Conservation (phyloP, 106 monocot species). For the Dendrobium huoshanense region DNA sequence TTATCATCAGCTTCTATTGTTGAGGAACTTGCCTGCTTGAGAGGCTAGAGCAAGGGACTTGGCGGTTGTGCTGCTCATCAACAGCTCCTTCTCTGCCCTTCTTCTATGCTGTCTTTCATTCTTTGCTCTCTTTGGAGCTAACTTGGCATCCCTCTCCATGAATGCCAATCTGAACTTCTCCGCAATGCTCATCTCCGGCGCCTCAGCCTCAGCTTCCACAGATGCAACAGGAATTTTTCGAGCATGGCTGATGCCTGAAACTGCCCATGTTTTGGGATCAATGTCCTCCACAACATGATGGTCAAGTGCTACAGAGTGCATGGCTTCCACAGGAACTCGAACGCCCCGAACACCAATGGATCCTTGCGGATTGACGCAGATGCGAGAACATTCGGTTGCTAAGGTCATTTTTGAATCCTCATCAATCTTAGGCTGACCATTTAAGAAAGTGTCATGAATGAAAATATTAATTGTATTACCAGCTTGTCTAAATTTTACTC, state of each 20-base stretch:
- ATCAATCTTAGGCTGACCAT: slow-evolving; percentile 73
- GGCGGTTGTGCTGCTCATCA: slow-evolving; percentile 48
- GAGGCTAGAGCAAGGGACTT: slow-evolving; percentile 76
- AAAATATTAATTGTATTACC: background rate
- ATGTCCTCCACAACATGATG: slow-evolving; percentile 52
- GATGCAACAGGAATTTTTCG: background rate
- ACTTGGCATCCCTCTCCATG: slow-evolving; percentile 65
- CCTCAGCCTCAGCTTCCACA: background rate
- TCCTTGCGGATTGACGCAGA: slow-evolving; percentile 63
- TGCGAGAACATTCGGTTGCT: slow-evolving; percentile 69
- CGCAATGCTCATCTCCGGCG: slow-evolving; percentile 43
- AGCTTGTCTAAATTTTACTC: no score
- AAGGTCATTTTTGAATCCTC: slow-evolving; percentile 49
- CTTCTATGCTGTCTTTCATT: slow-evolving; percentile 67
- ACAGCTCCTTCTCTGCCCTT: slow-evolving; percentile 58
- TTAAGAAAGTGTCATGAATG: background rate
- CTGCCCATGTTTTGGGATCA: slow-evolving; percentile 71
- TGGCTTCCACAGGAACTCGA: slow-evolving; percentile 55
- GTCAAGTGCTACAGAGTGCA: slow-evolving; percentile 47
- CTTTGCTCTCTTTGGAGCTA: slow-evolving; percentile 95
- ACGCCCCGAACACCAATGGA: slow-evolving; percentile 33
- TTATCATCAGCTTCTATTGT: slow-evolving; percentile 11
- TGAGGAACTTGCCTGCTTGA: slow-evolving; percentile 41
- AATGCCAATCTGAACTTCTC: slow-evolving; percentile 89
- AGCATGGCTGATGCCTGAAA: slow-evolving; percentile 16